Base-by-base conservation (phyloP, 768 basidiomycete species). In the Suillus bovinus region DNA sequence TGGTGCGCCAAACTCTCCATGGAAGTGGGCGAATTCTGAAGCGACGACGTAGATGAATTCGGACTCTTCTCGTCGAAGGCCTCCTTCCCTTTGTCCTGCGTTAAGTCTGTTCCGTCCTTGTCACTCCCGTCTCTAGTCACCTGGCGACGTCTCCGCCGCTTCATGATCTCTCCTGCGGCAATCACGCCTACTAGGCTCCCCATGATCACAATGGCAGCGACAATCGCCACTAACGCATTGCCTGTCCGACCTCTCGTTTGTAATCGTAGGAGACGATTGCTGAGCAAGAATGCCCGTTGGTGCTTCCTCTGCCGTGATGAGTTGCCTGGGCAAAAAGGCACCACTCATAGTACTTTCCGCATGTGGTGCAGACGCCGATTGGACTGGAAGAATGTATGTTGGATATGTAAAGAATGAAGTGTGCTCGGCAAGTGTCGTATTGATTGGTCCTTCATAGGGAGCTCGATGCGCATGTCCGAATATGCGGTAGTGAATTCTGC, bases 121-220 rank as follows among this genome's bases (percentile, higher is more conserved):
- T 22, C 24, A 17, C 36, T 27, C 54, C 22, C 53, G 16, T 36
- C 53, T 36, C 4, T 16, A 24, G 14, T 36, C 8, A 9, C 34
- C 16, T 1, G 24, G 24, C 10, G 36, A 27, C 54, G 54, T 55
- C 36, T 38, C 24, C 24, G 34, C 17, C 68, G 64, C 44, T 72
- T 74, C 24, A 75, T 24, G 33, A 68, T 54, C 59, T 66, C 67
- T 14, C 74, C 74, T 56, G 65, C 74, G 16, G 70, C 7, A n/a
- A 70, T 49, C 60, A 74, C 39, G 36, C 72, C 67, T 11, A 74
- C 33, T 17, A 74, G 65, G 20, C 70, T 67, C 2, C 71, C 71
- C 36, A 74, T 20, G 54, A 76, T n/a, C 41, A 76, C 65, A 34
- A 73, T 52, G 42, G 64, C 27, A 13, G 76, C 66, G 29, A 66